Evolutionary conservation across 768 basidiomycete species (phyloP).

Genomic region (Tulasnella sp.): DNA sequence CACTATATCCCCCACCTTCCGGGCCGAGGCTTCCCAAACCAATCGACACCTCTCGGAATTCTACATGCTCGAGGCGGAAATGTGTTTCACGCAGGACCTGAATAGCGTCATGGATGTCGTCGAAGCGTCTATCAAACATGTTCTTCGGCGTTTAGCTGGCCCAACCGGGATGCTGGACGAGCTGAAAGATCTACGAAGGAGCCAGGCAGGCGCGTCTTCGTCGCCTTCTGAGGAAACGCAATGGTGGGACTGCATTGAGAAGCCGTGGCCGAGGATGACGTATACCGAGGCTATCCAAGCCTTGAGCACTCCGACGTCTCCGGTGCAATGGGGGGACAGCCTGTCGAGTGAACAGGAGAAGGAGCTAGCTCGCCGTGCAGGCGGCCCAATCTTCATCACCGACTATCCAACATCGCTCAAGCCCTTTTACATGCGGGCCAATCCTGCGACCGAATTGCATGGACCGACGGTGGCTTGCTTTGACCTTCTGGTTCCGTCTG

Average conservation of each 20-base stretch:
- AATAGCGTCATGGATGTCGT: slow-evolving; percentile 48
- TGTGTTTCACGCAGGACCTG: slow-evolving; percentile 51
- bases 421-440: slow-evolving; percentile 93
- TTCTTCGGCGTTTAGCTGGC: slow-evolving; percentile 26
- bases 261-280: slow-evolving; percentile 61
- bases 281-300: slow-evolving; percentile 69
- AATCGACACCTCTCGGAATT: slow-evolving; percentile 93
- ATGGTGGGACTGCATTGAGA: slow-evolving; percentile 29
- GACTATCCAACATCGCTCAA: slow-evolving; percentile 79
- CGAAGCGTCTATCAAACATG: slow-evolving; percentile 46
- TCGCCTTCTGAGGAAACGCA: slow-evolving; percentile 30
- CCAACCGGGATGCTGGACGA: slow-evolving; percentile 20
- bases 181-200: not conserved
- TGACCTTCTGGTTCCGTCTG: slow-evolving; percentile 78
- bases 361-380: slow-evolving; percentile 69
- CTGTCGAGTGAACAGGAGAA: slow-evolving; percentile 90
- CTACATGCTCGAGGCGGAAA: slow-evolving; percentile 98
- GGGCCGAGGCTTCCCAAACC: slow-evolving; percentile 84
- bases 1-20: slow-evolving; percentile 88
- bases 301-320: slow-evolving; percentile 35
- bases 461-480: slow-evolving; percentile 78
- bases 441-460: slow-evolving; percentile 30
- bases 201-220: slow-evolving; percentile 23
- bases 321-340: slow-evolving; percentile 56
- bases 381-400: slow-evolving; percentile 81